Conservation (phyloP, 768 basidiomycete species). For the Termitomyces sp. region DNA sequence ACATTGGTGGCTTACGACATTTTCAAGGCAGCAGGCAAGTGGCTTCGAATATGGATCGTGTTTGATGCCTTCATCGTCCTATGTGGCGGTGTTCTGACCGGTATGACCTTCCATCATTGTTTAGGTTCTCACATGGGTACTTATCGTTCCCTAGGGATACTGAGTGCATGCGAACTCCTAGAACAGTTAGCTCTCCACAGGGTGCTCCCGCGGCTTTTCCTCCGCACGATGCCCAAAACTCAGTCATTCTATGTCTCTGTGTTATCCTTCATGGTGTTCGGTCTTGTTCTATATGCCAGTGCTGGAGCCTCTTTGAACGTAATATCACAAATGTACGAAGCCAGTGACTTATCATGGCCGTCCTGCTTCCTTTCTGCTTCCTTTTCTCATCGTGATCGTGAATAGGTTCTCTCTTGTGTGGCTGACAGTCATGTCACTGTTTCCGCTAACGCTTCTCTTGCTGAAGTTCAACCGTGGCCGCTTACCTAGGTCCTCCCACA, state of each 20-base stretch:
- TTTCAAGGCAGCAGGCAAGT: conserved; percentile 47
- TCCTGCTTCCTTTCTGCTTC: neutral
- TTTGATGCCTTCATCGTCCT: conserved; percentile 69
- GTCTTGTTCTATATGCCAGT: conserved; percentile 50
- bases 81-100: conserved; percentile 67
- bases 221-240: conserved; percentile 41
- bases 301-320: conserved; percentile 46
- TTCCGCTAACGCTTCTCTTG: conserved; percentile 53
- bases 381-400: neutral
- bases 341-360: conserved; percentile 6
- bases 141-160: conserved; percentile 29
- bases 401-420: conserved; percentile 62
- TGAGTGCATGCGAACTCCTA: conserved; percentile 54
- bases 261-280: conserved; percentile 42
- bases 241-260: conserved; percentile 49
- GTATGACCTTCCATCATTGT: conserved; percentile 21
- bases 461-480: conserved; percentile 64
- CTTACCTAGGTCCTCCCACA: conserved; percentile 35
- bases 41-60: conserved; percentile 59
- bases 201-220: conserved; percentile 50
- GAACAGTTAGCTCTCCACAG: conserved; percentile 55
- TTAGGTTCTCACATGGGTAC: neutral
- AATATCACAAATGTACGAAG: conserved; percentile 50
- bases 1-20: neutral
- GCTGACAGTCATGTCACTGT: conserved; percentile 60